These are phyloP conservation scores for Trichoderma sp. DNA, from an alignment of 2,329 filamentous ascomycete species.

Conservation along the genomic window DNA sequence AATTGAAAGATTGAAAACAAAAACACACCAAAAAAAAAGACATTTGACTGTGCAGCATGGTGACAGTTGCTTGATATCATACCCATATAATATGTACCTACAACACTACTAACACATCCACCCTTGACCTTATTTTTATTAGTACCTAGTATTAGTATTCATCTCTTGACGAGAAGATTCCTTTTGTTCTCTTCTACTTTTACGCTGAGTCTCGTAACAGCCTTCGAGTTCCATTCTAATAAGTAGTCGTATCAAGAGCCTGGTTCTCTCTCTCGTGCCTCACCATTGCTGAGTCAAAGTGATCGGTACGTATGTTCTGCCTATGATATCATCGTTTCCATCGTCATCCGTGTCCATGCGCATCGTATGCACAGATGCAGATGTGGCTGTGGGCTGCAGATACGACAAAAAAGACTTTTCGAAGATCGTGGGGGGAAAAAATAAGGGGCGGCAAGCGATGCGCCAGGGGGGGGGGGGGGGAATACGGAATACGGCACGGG, in stretches of 20 bases:
- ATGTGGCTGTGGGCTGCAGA: not conserved
- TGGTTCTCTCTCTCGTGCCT: not conserved
- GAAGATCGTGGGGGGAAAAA: slow-evolving; percentile 5
- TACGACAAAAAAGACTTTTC: not conserved
- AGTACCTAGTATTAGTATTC: slow-evolving; percentile 22
- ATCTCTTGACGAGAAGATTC: not conserved
- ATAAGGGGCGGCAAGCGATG: slow-evolving; percentile 2
- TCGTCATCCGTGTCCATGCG: slow-evolving; percentile 20
- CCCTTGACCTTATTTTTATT: slow-evolving; percentile 22
- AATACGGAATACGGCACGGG: not conserved
- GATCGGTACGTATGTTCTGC: not conserved
- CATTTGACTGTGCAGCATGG: not conserved
- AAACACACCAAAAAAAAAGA: not conserved
- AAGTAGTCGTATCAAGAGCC: not conserved
- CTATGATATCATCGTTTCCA: slow-evolving; percentile 4
- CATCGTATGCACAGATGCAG: not conserved
- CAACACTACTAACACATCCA: not conserved
- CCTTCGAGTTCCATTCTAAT: not conserved
- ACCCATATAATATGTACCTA: slow-evolving; percentile 10
- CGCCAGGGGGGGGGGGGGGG: not conserved
- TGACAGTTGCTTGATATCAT: not conserved
- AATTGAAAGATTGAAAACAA: not conserved
- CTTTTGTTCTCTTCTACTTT: not conserved
- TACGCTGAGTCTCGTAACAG: not conserved
- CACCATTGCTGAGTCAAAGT: not conserved